Base-by-base conservation (phyloP, 495 filamentous ascomycete species). In the Xylona heveae region DNA sequence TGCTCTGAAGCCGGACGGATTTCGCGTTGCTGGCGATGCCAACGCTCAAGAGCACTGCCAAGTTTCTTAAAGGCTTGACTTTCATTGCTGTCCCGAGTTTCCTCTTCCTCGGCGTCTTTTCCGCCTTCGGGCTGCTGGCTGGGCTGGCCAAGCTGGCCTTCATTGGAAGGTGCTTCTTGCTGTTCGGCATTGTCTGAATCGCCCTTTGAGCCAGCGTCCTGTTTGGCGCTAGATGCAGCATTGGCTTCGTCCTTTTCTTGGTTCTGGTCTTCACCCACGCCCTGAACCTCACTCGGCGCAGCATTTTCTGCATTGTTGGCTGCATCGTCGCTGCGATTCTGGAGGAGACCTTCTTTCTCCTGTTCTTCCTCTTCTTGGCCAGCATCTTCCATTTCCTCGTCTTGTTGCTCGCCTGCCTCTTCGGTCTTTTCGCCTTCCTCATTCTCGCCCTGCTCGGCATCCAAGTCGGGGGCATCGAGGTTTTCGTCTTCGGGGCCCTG, bases 21-120 rank as follows among this genome's bases (percentile, higher is more conserved):
- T 35, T 90, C 68, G 18, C 65, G 61, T 40, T 84, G 78, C 39
- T 71, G 72, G 24, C 74, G 68, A 49, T 94, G 80, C 83, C 84
- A 99, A 39, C 72, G 61, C 42, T 94, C 84, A n/a, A 99, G 61
- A 14, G 76, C 72, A 55, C 94, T 80, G 1, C 90, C 90, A 34
- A 99, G 63, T 38, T 88, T 85, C 55, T 85, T 81, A 59, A 91
- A 91, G 2, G 81, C 71, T 33, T 75, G 59, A 14, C 49, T 38
- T 12, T 50, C 42, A 5, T 23, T 19, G 29, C 43, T 12, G 19
- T 38, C 39, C 9, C 19, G 24, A 6, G 19, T 14, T 38, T 20
- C 13, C 21, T 61, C 53, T 8, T 22, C 24, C 22, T 28, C 31
- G n/a, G 35, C 6, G 17, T 18, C n/a, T 8, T 17, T 17, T 10